phyloP scores from a whole-genome alignment of 768 basidiomycete genomes.

The Chalciporus pseudorubinellus region DNA sequence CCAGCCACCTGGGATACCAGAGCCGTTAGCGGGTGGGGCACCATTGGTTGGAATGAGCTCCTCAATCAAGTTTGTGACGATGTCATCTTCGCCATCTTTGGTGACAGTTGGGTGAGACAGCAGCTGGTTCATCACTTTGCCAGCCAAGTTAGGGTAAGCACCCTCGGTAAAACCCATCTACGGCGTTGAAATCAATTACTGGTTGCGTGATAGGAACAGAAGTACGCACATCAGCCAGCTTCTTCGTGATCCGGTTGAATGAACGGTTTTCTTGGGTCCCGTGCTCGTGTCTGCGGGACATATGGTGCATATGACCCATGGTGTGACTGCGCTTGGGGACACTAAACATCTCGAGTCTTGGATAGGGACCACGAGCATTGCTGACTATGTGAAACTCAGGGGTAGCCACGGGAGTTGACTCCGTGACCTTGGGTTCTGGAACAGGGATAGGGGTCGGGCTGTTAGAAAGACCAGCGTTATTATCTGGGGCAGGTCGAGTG shows the following conservation, averaged over 20 bases:
- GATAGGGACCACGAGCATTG: slow-evolving; percentile 57
- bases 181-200: slow-evolving; percentile 8
- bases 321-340: slow-evolving; percentile 46
- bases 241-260: slow-evolving; percentile 49
- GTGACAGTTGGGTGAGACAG: slow-evolving; percentile 38
- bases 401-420: slow-evolving; percentile 10
- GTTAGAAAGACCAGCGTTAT: not conserved
- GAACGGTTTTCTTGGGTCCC: slow-evolving; percentile 37
- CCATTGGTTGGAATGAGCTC: slow-evolving; percentile 48
- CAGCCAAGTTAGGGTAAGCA: slow-evolving; percentile 50
- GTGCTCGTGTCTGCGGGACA: slow-evolving; percentile 18
- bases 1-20: slow-evolving; percentile 48
- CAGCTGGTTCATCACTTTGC: slow-evolving; percentile 51
- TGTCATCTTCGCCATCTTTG: slow-evolving; percentile 62
- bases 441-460: slow-evolving; percentile 7
- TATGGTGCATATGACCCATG: slow-evolving; percentile 24
- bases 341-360: slow-evolving; percentile 61
- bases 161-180: slow-evolving; percentile 76
- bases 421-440: slow-evolving; percentile 14
- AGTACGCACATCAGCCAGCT: slow-evolving; percentile 60
- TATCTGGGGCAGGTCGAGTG: slow-evolving; percentile 5
- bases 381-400: slow-evolving; percentile 52
- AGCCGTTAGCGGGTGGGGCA: slow-evolving; percentile 37
- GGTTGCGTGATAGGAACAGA: not conserved
- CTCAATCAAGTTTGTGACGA: slow-evolving; percentile 61